Evolutionary conservation across 192 early-diverging fungal genomes (phyloP).

Genomic region (Thamnidium elegans): DNA sequence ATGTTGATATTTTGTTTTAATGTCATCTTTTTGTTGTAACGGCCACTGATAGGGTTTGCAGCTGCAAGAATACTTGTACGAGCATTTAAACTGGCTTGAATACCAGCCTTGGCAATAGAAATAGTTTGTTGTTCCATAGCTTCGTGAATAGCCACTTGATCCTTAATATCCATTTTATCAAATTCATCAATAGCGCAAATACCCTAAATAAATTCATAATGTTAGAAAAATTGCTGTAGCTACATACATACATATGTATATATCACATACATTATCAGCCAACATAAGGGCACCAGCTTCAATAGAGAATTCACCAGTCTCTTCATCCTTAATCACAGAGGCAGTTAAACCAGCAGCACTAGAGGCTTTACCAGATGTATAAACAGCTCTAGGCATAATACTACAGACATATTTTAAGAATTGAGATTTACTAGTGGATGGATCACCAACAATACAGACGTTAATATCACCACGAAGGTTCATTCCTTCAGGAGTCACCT

Average conservation of each 20-base stretch:
- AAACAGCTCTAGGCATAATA: constrained; percentile 90
- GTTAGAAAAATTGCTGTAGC: neutral
- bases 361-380: constrained; percentile 95
- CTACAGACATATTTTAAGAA: constrained; percentile 88
- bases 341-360: constrained; percentile 96
- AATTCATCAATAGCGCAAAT: constrained; percentile 99
- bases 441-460: constrained; percentile 96
- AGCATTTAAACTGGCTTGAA: constrained; percentile 93
- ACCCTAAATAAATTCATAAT: constrained; percentile 49
- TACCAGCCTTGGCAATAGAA: constrained; percentile 93
- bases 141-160: constrained; percentile 99
- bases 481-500: constrained; percentile 88
- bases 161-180: constrained; percentile 95
- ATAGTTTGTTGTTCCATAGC: constrained; percentile 99
- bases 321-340: constrained; percentile 92
- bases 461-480: constrained; percentile 96
- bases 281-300: constrained; percentile 98
- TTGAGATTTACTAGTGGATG: constrained; percentile 92
- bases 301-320: constrained; percentile 96
- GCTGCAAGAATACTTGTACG: constrained; percentile 94
- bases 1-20: constrained; percentile 95
- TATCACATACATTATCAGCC: constrained; percentile 79
- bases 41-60: constrained; percentile 92
- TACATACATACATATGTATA: neutral
- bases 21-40: constrained; percentile 94